A percentile compares a stretch with the other conserved stretches of the same genome.
Conservation (phyloP, 2,329 filamentous ascomycete genomes). For the Penicillium sp. region DNA sequence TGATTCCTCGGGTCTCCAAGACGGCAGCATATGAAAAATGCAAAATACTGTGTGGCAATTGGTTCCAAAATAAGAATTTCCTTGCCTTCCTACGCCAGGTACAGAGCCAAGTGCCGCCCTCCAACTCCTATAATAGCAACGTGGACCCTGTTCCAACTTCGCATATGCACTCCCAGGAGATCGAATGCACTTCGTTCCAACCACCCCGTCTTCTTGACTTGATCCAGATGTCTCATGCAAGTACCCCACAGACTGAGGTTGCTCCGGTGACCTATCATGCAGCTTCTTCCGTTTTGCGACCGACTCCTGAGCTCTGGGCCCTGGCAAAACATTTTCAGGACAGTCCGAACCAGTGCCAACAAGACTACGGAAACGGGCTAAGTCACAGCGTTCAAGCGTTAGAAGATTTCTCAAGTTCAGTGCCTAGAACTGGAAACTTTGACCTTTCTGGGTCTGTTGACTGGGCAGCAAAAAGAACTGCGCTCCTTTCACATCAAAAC, state of each 20-base stretch:
- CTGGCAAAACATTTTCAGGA: not conserved
- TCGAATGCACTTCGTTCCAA: not conserved
- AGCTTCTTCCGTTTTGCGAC: not conserved
- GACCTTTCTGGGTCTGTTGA: not conserved
- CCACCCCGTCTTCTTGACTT: not conserved
- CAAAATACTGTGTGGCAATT: not conserved
- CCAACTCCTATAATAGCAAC: not conserved
- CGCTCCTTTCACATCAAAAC: not conserved
- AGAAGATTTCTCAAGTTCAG: not conserved
- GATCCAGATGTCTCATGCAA: not conserved
- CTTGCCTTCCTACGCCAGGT: not conserved
- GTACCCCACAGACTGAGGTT: not conserved
- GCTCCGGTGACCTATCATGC: not conserved
- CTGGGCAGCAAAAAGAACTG: not conserved
- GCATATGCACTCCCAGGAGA: not conserved
- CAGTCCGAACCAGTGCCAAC: not conserved
- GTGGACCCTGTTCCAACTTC: not conserved
- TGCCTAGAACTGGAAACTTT: not conserved
- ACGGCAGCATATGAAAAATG: not conserved
- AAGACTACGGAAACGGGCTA: not conserved
- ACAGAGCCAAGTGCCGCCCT: not conserved
- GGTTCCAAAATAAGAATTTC: not conserved
- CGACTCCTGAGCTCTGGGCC: not conserved
- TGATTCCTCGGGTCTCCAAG: not conserved
- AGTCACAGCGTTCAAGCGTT: not conserved